phyloP scores from a whole-genome alignment of 345 rosid genomes.

The Euclidium syriacum region DNA sequence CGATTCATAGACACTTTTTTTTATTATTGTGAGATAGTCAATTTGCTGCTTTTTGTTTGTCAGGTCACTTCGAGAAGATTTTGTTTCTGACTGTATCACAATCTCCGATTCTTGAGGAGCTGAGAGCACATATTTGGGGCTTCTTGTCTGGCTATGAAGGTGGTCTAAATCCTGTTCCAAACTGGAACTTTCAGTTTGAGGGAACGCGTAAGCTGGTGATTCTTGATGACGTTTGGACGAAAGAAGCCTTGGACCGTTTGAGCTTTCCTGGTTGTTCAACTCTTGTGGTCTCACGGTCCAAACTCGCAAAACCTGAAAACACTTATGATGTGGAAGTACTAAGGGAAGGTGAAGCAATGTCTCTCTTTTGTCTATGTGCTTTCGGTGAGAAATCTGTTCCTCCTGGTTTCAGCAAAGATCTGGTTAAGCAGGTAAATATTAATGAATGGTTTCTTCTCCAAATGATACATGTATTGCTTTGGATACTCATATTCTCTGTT shows the following conservation, averaged over 20 bases:
- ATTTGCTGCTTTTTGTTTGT: background rate
- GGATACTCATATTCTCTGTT: constrained; percentile 3
- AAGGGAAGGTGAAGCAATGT: constrained; percentile 47
- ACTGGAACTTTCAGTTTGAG: constrained; percentile 30
- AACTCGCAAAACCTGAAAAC: constrained; percentile 31
- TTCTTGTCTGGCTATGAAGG: too few species aligned
- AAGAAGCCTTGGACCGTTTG: too few species aligned
- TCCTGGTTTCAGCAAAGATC: too few species aligned
- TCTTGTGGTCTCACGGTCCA: too few species aligned
- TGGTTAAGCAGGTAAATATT: constrained; percentile 55
- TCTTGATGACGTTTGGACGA: constrained; percentile 74
- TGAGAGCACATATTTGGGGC: too few species aligned
- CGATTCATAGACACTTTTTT: too few species aligned
- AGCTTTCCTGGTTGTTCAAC: too few species aligned
- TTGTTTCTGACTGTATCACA: constrained; percentile 65
- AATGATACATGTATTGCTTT: background rate
- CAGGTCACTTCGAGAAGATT: constrained; percentile 44
- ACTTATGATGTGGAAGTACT: constrained; percentile 49
- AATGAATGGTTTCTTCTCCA: background rate
- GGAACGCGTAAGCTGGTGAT: constrained; percentile 37
- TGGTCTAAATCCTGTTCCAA: constrained; percentile 22
- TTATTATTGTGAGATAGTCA: too few species aligned
- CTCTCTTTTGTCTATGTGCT: constrained; percentile 58
- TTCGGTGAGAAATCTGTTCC: constrained; percentile 49
- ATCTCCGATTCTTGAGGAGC: too few species aligned